These are phyloP conservation scores for Globisporangium paroecandrum DNA, from an alignment of 352 stramenopile genomes.

Conservation along the genomic window DNA sequence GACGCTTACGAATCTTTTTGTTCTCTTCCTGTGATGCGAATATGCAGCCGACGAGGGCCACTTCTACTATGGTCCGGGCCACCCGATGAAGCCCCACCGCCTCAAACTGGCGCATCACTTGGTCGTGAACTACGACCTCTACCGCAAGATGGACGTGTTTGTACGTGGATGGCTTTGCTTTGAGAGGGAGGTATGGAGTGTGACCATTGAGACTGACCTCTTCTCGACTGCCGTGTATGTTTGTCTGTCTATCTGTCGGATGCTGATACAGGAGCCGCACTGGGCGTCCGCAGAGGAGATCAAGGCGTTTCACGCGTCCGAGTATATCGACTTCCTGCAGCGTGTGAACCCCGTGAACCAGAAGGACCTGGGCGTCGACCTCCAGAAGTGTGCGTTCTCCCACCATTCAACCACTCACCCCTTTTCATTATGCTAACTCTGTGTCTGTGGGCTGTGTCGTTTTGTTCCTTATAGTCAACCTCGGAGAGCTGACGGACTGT, in stretches of 20 bases:
- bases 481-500: background rate
- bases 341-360: slow-evolving; percentile 25
- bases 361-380: slow-evolving; percentile 66
- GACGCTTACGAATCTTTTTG: background rate
- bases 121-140: slow-evolving; percentile 2
- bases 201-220: background rate
- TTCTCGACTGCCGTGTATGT: background rate
- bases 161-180: background rate
- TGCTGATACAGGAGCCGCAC: slow-evolving; percentile 59
- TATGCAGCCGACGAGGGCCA: slow-evolving; percentile 91
- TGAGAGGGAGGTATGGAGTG: background rate
- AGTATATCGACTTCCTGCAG: slow-evolving; percentile 1
- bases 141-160: slow-evolving; percentile 1
- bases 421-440: background rate
- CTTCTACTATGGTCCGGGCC: slow-evolving; percentile 39
- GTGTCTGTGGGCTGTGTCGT: background rate
- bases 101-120: background rate
- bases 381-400: slow-evolving; percentile 86
- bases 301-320: background rate
- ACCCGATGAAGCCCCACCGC: background rate
- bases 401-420: background rate
- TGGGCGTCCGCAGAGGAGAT: slow-evolving; percentile 44
- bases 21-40: background rate
- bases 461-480: background rate
- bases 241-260: background rate